A percentile compares a stretch with the other conserved stretches of the same genome.
These are phyloP conservation scores for Penicillium sp. DNA, from an alignment of 2,329 filamentous ascomycete genomes.

Conservation along the genomic window DNA sequence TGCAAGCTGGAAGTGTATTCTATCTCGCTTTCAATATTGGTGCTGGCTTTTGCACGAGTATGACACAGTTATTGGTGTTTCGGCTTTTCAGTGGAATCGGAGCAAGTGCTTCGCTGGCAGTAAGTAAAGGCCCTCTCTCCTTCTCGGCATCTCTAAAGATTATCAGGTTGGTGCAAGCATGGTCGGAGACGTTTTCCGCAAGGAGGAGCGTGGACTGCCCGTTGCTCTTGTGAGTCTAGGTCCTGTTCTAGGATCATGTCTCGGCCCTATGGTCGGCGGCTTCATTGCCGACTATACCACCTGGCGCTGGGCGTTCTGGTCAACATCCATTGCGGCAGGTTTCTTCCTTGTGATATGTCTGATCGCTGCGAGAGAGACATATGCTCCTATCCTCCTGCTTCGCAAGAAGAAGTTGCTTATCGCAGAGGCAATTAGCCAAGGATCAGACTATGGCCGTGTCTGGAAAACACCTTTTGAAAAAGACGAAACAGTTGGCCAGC, in stretches of 20 bases:
- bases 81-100: slow-evolving; percentile 2
- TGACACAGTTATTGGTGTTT: slow-evolving; percentile 1
- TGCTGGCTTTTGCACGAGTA: neutral
- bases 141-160: neutral
- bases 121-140: neutral
- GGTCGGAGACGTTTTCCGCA: slow-evolving; percentile 14
- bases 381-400: slow-evolving; percentile 6
- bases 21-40: slow-evolving; percentile 6
- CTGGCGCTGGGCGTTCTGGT: slow-evolving; percentile 16
- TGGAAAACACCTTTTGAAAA: slow-evolving; percentile 5
- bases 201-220: slow-evolving; percentile 12
- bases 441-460: neutral
- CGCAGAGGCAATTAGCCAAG: neutral
- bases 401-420: slow-evolving; percentile 2
- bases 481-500: neutral
- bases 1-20: slow-evolving; percentile 2
- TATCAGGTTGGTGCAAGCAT: slow-evolving; percentile 14
- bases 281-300: slow-evolving; percentile 14
- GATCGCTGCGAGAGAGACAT: slow-evolving; percentile 6
- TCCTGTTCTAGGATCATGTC: slow-evolving; percentile 9
- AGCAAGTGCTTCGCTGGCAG: slow-evolving; percentile 4
- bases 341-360: slow-evolving; percentile 1
- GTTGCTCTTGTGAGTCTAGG: slow-evolving; percentile 11
- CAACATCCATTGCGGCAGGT: slow-evolving; percentile 10
- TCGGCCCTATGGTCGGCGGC: slow-evolving; percentile 12